phyloP scores from a whole-genome alignment of 148 eudicot genomes.

The Rhododendron simsii region DNA sequence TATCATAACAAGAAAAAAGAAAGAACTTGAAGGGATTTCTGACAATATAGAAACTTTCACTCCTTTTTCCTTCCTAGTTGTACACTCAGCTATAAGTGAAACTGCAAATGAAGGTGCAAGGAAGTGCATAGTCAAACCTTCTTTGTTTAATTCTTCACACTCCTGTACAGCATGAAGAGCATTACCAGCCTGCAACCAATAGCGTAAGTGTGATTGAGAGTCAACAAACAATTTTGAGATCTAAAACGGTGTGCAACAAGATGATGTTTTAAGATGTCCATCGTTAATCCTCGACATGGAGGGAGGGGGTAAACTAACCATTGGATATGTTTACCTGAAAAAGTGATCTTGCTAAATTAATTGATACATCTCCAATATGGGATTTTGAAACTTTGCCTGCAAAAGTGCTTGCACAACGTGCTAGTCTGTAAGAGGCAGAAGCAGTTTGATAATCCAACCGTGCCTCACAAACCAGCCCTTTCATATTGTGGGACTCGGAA shows the following conservation, averaged over 20 bases:
- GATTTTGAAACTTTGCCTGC: constrained; percentile 37
- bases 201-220: background rate
- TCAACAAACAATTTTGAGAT: background rate
- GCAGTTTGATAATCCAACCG: constrained; percentile 68
- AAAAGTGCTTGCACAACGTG: constrained; percentile 51
- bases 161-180: constrained; percentile 60
- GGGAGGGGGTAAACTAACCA: background rate
- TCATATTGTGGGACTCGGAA: constrained; percentile 84
- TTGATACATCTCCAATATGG: constrained; percentile 44
- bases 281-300: background rate
- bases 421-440: constrained; percentile 61
- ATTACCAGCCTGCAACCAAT: constrained; percentile 64
- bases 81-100: background rate
- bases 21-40: background rate
- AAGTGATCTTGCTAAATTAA: constrained; percentile 83
- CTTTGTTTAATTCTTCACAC: constrained; percentile 54
- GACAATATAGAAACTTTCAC: background rate
- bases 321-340: constrained; percentile 47
- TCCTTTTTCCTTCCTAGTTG: background rate
- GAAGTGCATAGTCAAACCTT: constrained; percentile 45
- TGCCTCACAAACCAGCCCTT: constrained; percentile 81
- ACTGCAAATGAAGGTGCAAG: constrained; percentile 3
- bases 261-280: background rate
- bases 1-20: background rate
- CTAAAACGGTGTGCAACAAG: background rate